phyloP scores from a whole-genome alignment of 139 green algal species.

The Auxenochlorella pyrenoidosa region DNA sequence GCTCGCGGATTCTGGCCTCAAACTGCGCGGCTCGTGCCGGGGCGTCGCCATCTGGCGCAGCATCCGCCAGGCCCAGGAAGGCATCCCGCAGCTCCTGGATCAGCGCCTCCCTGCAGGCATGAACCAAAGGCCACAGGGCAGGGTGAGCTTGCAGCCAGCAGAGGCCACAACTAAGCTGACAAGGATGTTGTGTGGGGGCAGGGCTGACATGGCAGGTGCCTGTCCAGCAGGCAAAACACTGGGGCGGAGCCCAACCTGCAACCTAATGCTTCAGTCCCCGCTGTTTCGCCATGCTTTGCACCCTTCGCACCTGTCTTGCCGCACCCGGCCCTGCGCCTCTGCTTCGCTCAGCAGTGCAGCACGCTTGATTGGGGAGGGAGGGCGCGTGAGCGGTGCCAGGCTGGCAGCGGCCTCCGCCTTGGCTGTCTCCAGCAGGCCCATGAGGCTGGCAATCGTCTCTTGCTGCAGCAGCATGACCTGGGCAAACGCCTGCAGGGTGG shows the following conservation, averaged over 20 bases:
- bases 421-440: slow-evolving; percentile 51
- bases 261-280: no score
- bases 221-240: no score
- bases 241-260: no score
- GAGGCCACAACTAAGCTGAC: not conserved
- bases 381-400: slow-evolving; percentile 25
- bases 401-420: slow-evolving; percentile 1
- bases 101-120: slow-evolving; percentile 49
- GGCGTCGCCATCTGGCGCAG: not conserved
- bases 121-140: not conserved
- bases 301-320: slow-evolving; percentile 13
- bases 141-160: not conserved
- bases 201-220: no score
- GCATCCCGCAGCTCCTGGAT: slow-evolving; percentile 56
- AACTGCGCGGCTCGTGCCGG: not conserved
- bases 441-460: slow-evolving; percentile 65
- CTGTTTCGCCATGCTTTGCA: no score
- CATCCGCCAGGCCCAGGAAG: slow-evolving; percentile 23
- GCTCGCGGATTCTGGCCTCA: slow-evolving; percentile 16
- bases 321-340: slow-evolving; percentile 16
- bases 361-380: slow-evolving; percentile 26
- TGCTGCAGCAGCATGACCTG: slow-evolving; percentile 76
- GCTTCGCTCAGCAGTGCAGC: slow-evolving; percentile 25
- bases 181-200: not conserved
- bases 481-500: slow-evolving; percentile 68